phyloP scores from a whole-genome alignment of 176 grass and related monocot genomes.

The Coix lacrymajobi region DNA sequence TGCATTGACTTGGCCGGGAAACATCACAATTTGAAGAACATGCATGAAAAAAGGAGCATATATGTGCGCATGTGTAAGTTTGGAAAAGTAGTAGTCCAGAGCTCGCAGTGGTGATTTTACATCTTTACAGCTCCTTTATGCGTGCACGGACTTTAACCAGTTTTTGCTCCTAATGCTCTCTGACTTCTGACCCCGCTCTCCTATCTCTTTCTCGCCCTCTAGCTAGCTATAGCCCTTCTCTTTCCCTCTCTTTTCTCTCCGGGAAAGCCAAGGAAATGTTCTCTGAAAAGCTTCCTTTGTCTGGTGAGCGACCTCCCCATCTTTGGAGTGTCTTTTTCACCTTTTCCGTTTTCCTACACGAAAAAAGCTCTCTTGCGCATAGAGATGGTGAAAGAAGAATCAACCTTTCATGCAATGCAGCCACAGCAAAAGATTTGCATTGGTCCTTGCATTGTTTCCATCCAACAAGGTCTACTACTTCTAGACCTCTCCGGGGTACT shows the following conservation, averaged over 20 bases:
- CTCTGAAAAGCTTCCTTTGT: slow-evolving; percentile 90
- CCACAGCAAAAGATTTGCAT: slow-evolving; percentile 37
- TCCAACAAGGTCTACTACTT: background rate
- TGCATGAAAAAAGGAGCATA: background rate
- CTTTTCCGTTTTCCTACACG: slow-evolving; percentile 64
- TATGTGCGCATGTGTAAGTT: slow-evolving; percentile 31
- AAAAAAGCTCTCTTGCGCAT: slow-evolving; percentile 35
- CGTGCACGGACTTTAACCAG: slow-evolving; percentile 59
- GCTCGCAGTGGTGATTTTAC: slow-evolving; percentile 46
- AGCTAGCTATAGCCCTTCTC: background rate
- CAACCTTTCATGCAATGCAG: slow-evolving; percentile 36
- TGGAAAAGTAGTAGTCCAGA: slow-evolving; percentile 17
- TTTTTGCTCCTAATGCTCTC: slow-evolving; percentile 56
- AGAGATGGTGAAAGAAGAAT: slow-evolving; percentile 50
- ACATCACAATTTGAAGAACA: slow-evolving; percentile 1
- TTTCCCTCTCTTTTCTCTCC: slow-evolving; percentile 15
- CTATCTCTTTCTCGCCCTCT: background rate
- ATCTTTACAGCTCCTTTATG: slow-evolving; percentile 61
- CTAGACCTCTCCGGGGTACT: background rate
- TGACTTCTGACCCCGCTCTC: slow-evolving; percentile 30
- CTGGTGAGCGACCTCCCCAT: slow-evolving; percentile 55
- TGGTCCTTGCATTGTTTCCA: slow-evolving; percentile 2
- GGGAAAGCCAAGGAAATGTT: slow-evolving; percentile 63
- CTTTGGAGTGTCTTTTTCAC: slow-evolving; percentile 66
- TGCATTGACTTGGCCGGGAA: background rate